Evolutionary conservation across 2,329 filamentous ascomycete species (phyloP).

Genomic region (Diplodia intermedia): DNA sequence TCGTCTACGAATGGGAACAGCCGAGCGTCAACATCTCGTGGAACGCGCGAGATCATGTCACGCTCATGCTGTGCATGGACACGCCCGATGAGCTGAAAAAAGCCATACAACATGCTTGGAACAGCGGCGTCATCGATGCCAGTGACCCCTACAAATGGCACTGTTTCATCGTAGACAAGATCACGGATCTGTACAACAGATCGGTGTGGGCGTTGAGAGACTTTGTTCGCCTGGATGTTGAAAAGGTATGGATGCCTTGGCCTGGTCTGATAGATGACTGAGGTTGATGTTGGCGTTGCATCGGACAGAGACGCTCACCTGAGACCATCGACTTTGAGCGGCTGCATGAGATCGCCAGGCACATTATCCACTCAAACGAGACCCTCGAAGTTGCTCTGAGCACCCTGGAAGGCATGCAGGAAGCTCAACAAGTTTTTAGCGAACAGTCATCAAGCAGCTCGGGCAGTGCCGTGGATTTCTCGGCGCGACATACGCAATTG

Average conservation of each 20-base stretch:
- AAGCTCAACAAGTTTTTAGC: neutral
- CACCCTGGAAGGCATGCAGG: constrained; percentile 11
- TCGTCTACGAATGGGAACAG: constrained; percentile 7
- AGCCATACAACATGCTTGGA: neutral
- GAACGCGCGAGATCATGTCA: neutral
- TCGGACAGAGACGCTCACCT: neutral
- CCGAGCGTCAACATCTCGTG: constrained; percentile 9
- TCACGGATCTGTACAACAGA: constrained; percentile 3
- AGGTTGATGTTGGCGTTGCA: neutral
- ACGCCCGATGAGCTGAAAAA: neutral
- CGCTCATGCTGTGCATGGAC: constrained; percentile 1
- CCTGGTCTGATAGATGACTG: no score
- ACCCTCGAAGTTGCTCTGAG: constrained; percentile 16
- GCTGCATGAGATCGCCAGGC: constrained; percentile 14
- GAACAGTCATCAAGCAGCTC: neutral
- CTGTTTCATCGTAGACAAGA: neutral
- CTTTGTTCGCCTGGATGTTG: constrained; percentile 8
- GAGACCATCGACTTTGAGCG: constrained; percentile 6
- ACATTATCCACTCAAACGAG: constrained; percentile 22
- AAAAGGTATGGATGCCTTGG: neutral
- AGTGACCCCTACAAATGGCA: constrained; percentile 8
- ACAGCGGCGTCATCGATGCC: neutral
- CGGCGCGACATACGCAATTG: constrained; percentile 9
- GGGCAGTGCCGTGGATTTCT: neutral
- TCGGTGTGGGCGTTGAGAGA: constrained; percentile 8